These are phyloP conservation scores for Aureobasidium sp. DNA, from an alignment of 2,329 filamentous ascomycete genomes.

Conservation along the genomic window DNA sequence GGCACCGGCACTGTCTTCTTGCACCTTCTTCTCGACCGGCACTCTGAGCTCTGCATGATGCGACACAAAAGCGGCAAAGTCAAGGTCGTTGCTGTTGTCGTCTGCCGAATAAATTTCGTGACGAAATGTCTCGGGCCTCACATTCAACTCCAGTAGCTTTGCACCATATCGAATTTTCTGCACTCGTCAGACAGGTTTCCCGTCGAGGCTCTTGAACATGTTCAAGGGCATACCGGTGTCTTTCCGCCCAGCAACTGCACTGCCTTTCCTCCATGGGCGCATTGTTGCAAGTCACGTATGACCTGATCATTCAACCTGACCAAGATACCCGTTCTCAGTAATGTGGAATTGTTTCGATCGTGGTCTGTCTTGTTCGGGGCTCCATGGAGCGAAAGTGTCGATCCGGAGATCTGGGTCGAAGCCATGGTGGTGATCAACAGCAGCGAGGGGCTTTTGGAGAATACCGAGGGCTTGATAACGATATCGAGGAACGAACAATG, in stretches of 20 bases:
- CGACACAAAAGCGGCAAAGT: slow-evolving; percentile 51
- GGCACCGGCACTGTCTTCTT: slow-evolving; percentile 47
- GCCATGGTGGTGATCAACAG: slow-evolving; percentile 14
- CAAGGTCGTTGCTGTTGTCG: slow-evolving; percentile 39
- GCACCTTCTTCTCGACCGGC: slow-evolving; percentile 45
- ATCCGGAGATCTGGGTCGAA: slow-evolving; percentile 12
- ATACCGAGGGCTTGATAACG: neutral
- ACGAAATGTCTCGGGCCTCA: slow-evolving; percentile 46
- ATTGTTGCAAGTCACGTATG: slow-evolving; percentile 28
- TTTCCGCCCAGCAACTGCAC: slow-evolving; percentile 29
- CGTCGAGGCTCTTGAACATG: slow-evolving; percentile 2
- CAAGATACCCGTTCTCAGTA: slow-evolving; percentile 23
- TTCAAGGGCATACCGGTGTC: slow-evolving; percentile 26
- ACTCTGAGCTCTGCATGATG: slow-evolving; percentile 40
- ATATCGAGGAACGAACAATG: neutral
- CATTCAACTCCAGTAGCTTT: slow-evolving; percentile 49
- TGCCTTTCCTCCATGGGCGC: slow-evolving; percentile 23
- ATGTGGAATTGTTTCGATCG: slow-evolving; percentile 5
- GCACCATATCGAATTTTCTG: slow-evolving; percentile 51
- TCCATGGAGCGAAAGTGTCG: slow-evolving; percentile 23
- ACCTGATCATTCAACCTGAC: slow-evolving; percentile 26
- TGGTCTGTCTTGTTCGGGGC: slow-evolving; percentile 14
- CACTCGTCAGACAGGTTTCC: slow-evolving; percentile 14
- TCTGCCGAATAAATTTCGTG: slow-evolving; percentile 51
- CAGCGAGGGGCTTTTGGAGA: neutral